Evolutionary conservation across 139 green algal species (phyloP).

Genomic region (Micractinium sp.): DNA sequence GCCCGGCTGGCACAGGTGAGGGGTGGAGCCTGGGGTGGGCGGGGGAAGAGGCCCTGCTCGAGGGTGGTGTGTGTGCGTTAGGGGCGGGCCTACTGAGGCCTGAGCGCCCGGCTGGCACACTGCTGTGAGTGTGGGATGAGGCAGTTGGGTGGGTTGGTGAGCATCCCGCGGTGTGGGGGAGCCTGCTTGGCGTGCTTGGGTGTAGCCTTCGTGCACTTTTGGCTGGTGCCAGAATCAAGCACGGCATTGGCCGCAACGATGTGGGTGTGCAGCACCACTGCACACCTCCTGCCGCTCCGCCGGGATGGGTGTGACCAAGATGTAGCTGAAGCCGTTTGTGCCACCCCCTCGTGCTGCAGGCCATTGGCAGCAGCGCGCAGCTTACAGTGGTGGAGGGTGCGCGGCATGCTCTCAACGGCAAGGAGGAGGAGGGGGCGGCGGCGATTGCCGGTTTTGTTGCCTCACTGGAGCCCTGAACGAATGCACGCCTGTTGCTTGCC

Average conservation of each 20-base stretch:
- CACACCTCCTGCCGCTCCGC: no score
- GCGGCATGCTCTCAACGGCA: conserved; percentile 43
- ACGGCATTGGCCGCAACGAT: no score
- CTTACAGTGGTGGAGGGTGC: conserved; percentile 43
- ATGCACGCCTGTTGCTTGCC: not conserved
- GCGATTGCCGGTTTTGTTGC: conserved; percentile 42
- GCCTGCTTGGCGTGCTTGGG: no score
- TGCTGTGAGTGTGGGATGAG: not conserved
- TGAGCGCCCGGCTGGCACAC: not conserved
- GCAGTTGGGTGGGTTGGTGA: no score
- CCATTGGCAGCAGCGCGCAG: conserved; percentile 38
- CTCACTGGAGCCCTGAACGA: not conserved
- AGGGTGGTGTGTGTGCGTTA: no score
- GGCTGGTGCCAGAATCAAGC: no score
- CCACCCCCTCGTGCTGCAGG: conserved; percentile 20
- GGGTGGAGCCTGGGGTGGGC: not conserved
- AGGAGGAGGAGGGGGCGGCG: conserved; percentile 42
- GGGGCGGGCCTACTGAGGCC: not conserved
- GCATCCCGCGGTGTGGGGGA: no score
- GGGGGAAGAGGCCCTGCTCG: not conserved
- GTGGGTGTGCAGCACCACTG: no score
- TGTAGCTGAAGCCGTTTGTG: no score
- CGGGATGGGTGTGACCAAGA: no score
- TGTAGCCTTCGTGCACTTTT: no score
- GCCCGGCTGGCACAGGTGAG: not conserved